These are phyloP conservation scores for Mycena amicta DNA, from an alignment of 768 basidiomycete genomes.

Conservation along the genomic window DNA sequence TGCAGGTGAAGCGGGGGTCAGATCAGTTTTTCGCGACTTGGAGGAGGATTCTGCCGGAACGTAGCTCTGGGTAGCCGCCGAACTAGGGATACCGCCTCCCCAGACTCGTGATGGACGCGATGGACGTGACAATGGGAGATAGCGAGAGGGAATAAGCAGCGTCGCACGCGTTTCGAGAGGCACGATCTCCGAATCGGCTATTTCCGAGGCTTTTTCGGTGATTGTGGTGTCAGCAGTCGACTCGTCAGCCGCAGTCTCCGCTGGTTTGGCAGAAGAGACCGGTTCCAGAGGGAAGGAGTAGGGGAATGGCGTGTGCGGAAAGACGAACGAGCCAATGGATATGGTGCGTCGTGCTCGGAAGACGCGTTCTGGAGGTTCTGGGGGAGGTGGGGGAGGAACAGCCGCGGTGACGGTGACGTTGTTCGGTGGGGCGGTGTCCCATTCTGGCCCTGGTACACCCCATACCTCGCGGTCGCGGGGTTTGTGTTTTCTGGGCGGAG, in stretches of 20 bases:
- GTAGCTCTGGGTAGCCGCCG: not conserved
- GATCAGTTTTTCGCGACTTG: slow-evolving; percentile 32
- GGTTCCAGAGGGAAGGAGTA: slow-evolving; percentile 10
- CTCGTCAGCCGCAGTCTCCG: no score
- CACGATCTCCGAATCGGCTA: slow-evolving; percentile 1
- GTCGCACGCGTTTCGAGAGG: slow-evolving; percentile 31
- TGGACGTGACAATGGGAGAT: slow-evolving; percentile 42
- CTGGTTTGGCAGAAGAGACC: not conserved
- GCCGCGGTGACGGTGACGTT: not conserved
- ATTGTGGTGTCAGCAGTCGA: no score
- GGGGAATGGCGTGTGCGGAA: slow-evolving; percentile 16
- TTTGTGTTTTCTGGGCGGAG: slow-evolving; percentile 1
- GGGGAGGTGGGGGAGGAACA: not conserved
- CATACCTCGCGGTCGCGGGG: not conserved
- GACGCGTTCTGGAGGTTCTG: slow-evolving; percentile 12
- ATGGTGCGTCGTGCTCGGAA: slow-evolving; percentile 10
- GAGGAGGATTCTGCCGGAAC: not conserved
- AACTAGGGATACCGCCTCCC: slow-evolving; percentile 45
- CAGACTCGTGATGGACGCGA: slow-evolving; percentile 42
- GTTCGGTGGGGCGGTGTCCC: not conserved
- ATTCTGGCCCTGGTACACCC: not conserved
- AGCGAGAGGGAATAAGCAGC: slow-evolving; percentile 43
- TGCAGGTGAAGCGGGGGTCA: slow-evolving; percentile 26
- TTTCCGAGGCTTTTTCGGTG: not conserved
- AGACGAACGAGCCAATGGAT: slow-evolving; percentile 13